Evolutionary conservation across 768 basidiomycete genomes (phyloP).

Genomic region (Podaxis carcinomalis): DNA sequence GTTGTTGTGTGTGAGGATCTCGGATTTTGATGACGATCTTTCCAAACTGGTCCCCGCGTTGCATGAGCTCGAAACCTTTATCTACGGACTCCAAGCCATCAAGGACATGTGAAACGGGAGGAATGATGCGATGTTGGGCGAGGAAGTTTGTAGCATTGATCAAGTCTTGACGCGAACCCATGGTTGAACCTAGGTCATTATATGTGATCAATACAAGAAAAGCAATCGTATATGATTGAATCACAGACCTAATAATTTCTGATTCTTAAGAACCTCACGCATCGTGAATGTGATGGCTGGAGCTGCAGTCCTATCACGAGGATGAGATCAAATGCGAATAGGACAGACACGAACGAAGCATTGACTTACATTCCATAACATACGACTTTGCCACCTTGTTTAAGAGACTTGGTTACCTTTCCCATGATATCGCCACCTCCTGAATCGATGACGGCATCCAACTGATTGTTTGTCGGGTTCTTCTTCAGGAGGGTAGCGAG

Average conservation of each 20-base stretch:
- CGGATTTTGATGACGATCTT: slow-evolving; percentile 63
- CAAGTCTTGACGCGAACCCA: slow-evolving; percentile 79
- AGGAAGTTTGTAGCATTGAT: slow-evolving; percentile 69
- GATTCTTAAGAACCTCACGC: slow-evolving; percentile 72
- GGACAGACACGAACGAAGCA: neutral
- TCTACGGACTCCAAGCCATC: slow-evolving; percentile 60
- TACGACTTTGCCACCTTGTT: slow-evolving; percentile 53
- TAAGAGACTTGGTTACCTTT: slow-evolving; percentile 45
- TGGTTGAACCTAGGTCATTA: slow-evolving; percentile 61
- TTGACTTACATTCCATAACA: slow-evolving; percentile 61
- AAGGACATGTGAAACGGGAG: slow-evolving; percentile 67
- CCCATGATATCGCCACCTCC: slow-evolving; percentile 63
- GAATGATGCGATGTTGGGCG: slow-evolving; percentile 58
- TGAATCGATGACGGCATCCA: slow-evolving; percentile 68
- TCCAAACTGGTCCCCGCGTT: slow-evolving; percentile 66
- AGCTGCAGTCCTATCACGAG: slow-evolving; percentile 52
- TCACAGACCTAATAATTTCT: slow-evolving; percentile 63
- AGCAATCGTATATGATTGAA: neutral
- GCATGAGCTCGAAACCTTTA: slow-evolving; percentile 67
- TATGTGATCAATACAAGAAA: neutral
- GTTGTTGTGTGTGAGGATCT: neutral
- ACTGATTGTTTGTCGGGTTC: slow-evolving; percentile 23
- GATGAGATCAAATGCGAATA: neutral
- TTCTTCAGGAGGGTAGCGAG: slow-evolving; percentile 39
- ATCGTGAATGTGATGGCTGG: slow-evolving; percentile 66